phyloP scores from a whole-genome alignment of 495 filamentous ascomycete genomes.

The Podospora didyma region DNA sequence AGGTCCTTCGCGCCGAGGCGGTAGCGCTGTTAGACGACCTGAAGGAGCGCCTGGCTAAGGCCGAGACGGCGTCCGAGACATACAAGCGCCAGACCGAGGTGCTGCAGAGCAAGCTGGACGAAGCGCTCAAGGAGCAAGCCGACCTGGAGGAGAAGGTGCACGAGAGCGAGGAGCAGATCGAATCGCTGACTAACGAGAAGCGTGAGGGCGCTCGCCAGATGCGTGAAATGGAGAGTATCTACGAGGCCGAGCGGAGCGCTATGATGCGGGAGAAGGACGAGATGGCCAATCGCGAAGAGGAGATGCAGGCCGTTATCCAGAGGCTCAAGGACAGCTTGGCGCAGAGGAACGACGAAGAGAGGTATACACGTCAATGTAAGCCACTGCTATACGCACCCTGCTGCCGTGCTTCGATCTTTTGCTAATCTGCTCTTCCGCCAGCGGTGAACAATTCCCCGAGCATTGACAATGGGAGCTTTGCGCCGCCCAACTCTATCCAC shows the following conservation, averaged over 20 bases:
- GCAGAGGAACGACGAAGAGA: constrained; percentile 67
- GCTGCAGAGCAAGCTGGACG: constrained; percentile 80
- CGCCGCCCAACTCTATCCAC: constrained; percentile 77
- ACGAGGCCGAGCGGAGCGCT: constrained; percentile 82
- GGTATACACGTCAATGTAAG: constrained; percentile 69
- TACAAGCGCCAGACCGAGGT: constrained; percentile 80
- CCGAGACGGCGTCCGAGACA: constrained; percentile 74
- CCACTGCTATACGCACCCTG: not conserved
- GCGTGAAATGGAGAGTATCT: constrained; percentile 82
- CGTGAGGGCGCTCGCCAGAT: constrained; percentile 73
- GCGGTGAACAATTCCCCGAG: constrained; percentile 53
- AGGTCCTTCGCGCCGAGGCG: constrained; percentile 58
- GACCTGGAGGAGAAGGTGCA: constrained; percentile 82
- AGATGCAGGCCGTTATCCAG: constrained; percentile 83
- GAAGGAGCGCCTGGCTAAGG: constrained; percentile 72
- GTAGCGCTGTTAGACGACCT: constrained; percentile 81
- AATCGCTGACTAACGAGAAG: constrained; percentile 73
- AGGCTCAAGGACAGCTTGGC: constrained; percentile 82
- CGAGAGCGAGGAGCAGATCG: constrained; percentile 75
- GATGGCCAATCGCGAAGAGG: constrained; percentile 75
- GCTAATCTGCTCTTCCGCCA: constrained; percentile 19
- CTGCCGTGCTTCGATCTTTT: not conserved
- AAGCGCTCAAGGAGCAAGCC: constrained; percentile 75
- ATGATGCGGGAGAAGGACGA: constrained; percentile 91
- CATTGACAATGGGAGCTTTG: constrained; percentile 70